Base-by-base conservation (phyloP, 305 asterid genomes). In the Rubia balearica region DNA sequence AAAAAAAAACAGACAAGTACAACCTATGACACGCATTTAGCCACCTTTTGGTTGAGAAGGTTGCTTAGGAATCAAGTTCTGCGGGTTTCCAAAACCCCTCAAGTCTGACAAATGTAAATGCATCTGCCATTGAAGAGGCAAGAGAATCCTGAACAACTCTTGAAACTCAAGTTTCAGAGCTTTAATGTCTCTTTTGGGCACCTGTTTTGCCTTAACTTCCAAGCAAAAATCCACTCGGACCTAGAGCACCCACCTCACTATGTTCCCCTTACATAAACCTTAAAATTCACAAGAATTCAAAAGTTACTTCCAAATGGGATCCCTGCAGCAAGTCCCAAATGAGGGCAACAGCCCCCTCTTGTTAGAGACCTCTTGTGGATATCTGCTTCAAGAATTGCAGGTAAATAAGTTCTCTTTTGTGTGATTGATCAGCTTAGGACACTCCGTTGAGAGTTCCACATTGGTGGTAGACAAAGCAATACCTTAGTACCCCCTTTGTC, bases 301-400 rank as follows among this genome's bases (percentile, higher is more conserved):
- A 59, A 22, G 17, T 53, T 36, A 40, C 64, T 57, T 66, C 46
- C 8, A 43, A 8, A 89, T 90, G 96, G 97, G 97, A 68, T 85
- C 96, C 69, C 71, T 83, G 24, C 24, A 24, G 65, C 87, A 86
- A 65, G 74, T 79, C 48, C 81, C 78, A 48, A 79, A 79, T 27
- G 90, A 83, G 78, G 80, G 76, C 73, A 85, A 80, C 74, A 81
- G 86, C 74, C 86, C 90, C 30, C 85, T 86, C 65, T 79, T 90
- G 83, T 69, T 88, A 46, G 97, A 90, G 81, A 87, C 92, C 4
- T 90, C 96, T 3, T 93, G 97, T 43, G 96, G 96, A 68, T 90
- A 93, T 81, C 81, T 93, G 78, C 93, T 90, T 62, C 96, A 89
- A 78, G 98, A 93, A 77, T 73, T 90, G 77, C 89, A 90, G 96